Evolutionary conservation across 352 stramenopile genomes (phyloP).

Genomic region (Globisporangium irregulare): DNA sequence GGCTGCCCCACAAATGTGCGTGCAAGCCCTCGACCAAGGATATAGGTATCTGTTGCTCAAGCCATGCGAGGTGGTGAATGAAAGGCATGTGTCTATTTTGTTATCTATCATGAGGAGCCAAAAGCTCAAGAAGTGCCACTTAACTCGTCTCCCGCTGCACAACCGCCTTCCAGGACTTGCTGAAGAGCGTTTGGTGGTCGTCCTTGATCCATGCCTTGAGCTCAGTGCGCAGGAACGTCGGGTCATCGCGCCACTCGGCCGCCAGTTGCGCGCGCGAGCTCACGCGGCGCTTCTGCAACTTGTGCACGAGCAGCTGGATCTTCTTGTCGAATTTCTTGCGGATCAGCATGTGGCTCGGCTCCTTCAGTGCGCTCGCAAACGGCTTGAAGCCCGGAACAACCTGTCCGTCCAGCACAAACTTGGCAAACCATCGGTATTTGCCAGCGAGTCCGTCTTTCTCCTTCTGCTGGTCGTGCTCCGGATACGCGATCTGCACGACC

Average conservation of each 20-base stretch:
- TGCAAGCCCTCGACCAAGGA: too few species aligned
- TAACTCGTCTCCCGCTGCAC: conserved; percentile 15
- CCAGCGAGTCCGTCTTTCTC: conserved; percentile 38
- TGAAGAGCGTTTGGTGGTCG: conserved; percentile 47
- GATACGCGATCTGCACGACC: conserved; percentile 53
- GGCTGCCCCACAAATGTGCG: too few species aligned
- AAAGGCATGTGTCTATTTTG: not conserved
- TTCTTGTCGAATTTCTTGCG: conserved; percentile 88
- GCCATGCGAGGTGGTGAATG: not conserved
- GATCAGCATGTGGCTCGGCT: conserved; percentile 91
- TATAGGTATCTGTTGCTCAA: too few species aligned
- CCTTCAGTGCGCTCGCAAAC: conserved; percentile 86
- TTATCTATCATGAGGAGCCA: not conserved
- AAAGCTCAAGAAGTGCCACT: not conserved
- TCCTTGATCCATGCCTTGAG: conserved; percentile 60
- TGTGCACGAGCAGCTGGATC: conserved; percentile 72
- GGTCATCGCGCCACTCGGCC: conserved; percentile 38
- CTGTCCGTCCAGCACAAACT: conserved; percentile 74
- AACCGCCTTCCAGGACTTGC: conserved; percentile 41
- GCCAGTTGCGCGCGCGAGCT: conserved; percentile 40
- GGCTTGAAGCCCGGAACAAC: conserved; percentile 68
- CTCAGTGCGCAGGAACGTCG: conserved; percentile 50
- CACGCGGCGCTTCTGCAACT: conserved; percentile 48
- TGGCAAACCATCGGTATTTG: conserved; percentile 82
- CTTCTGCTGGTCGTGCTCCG: conserved; percentile 26